phyloP scores from a whole-genome alignment of 2,329 filamentous ascomycete species.

The Colletotrichum tanaceti region DNA sequence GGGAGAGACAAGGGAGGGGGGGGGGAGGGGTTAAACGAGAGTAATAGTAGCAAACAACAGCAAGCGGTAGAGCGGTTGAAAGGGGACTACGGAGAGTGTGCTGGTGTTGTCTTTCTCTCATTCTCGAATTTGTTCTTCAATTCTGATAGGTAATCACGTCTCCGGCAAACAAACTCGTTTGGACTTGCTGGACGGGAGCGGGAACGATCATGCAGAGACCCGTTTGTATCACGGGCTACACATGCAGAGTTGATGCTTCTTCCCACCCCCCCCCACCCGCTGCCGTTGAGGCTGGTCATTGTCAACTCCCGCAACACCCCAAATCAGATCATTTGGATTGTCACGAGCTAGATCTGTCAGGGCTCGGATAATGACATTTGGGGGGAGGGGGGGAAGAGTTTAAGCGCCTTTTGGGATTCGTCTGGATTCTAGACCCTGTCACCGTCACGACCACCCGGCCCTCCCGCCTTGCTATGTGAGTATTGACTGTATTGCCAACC shows the following conservation, averaged over 20 bases:
- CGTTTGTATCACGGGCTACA: background rate
- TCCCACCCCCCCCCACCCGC: background rate
- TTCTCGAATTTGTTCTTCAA: too few species aligned
- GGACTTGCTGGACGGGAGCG: background rate
- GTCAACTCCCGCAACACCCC: constrained; percentile 3
- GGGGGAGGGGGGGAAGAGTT: too few species aligned
- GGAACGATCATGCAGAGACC: background rate
- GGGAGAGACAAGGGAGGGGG: too few species aligned
- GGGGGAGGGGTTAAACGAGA: too few species aligned
- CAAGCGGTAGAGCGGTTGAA: background rate
- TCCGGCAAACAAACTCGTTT: too few species aligned
- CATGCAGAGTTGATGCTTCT: background rate
- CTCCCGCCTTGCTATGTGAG: too few species aligned
- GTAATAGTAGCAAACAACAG: background rate
- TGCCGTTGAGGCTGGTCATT: background rate
- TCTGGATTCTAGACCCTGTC: constrained; percentile 29
- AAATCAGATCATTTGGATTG: constrained; percentile 24
- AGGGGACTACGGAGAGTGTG: too few species aligned
- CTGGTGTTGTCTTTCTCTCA: too few species aligned
- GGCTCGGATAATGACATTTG: constrained; percentile 39
- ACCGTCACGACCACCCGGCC: constrained; percentile 17
- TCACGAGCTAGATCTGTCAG: constrained; percentile 25
- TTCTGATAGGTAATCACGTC: too few species aligned
- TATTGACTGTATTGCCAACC: too few species aligned
- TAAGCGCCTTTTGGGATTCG: constrained; percentile 25